Evolutionary conservation across 192 early-diverging fungal species (phyloP), one percentile per base, ranked within the genome.

Genomic region (Coemansia sp.): DNA sequence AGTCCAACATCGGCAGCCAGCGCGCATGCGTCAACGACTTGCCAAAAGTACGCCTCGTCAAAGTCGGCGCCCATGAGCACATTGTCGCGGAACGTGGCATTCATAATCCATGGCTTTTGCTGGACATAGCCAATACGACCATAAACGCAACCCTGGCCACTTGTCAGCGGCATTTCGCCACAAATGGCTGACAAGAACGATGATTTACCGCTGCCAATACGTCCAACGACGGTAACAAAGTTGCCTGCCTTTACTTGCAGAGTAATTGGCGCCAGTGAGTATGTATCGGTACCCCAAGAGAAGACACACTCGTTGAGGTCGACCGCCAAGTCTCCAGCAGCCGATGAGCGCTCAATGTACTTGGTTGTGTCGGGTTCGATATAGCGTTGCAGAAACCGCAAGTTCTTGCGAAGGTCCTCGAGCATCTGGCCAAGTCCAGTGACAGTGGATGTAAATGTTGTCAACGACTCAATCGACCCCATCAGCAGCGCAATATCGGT

Each of bases 91-190:
- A 27, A 27, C 27, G 27, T 27, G 27, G 27, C 27, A 27, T 27
- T 27, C 27, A 27, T 27, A 27, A 27, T 0, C 27, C 27, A 27
- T 27, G 27, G 0, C 27, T 27, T 27, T 0, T 27, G 27, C 27
- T 27, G 27, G 27, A 27, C 27, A 27, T 27, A 27, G 27, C 79
- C 77, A 13, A 82, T 73, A 12, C 76, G 71, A 1, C 94, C 94
- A 40, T 88, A 78, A 7, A 96, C 61, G 33, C 70, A 76, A 2
- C 95, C 94, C 7, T 86, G 75, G 18, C 94, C 95, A 24, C 66
- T 67, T 3, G 85, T 57, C 66, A 90, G 86, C 41, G 92, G 90
- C 91, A 96, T 97, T 79, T 99, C 96, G 13, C 92, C 87, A 68
- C 94, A 93, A 9, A 94, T 73, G 0, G 90, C 79, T 0, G 77